Evolutionary conservation across 176 grass and related monocot genomes (phyloP), one percentile per base, ranked within the genome.

Genomic region (Eragrostis curvula): DNA sequence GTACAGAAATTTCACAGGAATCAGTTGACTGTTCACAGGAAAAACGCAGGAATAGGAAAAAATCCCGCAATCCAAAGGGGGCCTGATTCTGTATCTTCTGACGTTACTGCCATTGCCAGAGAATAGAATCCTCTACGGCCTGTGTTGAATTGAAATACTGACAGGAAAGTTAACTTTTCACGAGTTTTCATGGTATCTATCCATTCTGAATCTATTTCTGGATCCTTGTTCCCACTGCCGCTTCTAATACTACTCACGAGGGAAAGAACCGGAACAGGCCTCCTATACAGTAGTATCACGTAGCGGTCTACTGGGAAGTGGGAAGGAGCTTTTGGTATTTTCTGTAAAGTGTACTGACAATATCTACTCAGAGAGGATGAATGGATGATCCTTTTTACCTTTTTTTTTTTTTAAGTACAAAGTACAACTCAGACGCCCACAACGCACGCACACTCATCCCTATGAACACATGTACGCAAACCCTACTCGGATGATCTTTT

Each of bases 71-170:
- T n/a, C n/a, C n/a, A n/a, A n/a, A n/a, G n/a, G n/a, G n/a, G n/a
- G n/a, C n/a, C n/a, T n/a, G 68, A 21, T 24, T 14, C 47, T 20
- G 23, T 83, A 27, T 42, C 74, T 25, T 58, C 36, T 77, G 45
- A 42, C 81, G 39, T 46, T 46, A 21, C 39, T 57, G 40, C 16
- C 73, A 47, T 77, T 28, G 27, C 49, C 80, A 77, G 21, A 44
- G 53, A 57, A 59, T 40, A 78, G 32, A 83, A 83, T 88, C 80
- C 11, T 64, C 29, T 45, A n/a, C 20, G 12, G 42, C 18, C 15
- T 77, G n/a, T 44, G 10, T n/a, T 25, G 47, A 42, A 81, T 70
- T 70, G 75, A 74, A 36, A 10, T 69, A 10, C 42, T 70, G 44
- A 17, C 71, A 30, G 15, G 57, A 60, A 60, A 51, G 30, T 52